phyloP scores from a whole-genome alignment of 2,329 filamentous ascomycete genomes.

The Exophiala dermatitidis region DNA sequence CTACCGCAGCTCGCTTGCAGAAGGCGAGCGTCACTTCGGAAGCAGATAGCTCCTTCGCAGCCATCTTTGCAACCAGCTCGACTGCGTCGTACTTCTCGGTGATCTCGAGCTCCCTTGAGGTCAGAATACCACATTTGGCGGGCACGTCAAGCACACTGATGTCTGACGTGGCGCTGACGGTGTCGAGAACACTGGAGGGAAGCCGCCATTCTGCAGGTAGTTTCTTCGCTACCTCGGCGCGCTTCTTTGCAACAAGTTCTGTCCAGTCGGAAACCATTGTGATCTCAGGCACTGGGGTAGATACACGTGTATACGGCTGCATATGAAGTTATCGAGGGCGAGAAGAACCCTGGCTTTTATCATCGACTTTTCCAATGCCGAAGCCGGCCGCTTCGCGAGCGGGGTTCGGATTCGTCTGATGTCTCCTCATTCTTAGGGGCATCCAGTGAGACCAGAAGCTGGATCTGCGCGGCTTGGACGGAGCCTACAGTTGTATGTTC shows the following conservation, averaged over 20 bases:
- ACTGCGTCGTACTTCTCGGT: constrained; percentile 43
- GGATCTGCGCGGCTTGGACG: too few relatives aligned
- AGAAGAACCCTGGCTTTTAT: constrained; percentile 19
- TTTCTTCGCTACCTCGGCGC: constrained; percentile 11
- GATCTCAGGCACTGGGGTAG: neutral
- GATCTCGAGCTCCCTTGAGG: constrained; percentile 40
- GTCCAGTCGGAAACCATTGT: constrained; percentile 15
- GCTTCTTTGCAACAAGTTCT: constrained; percentile 14
- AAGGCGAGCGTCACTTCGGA: constrained; percentile 38
- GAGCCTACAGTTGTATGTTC: too few relatives aligned
- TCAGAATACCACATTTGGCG: constrained; percentile 39
- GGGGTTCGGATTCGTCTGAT: too few relatives aligned
- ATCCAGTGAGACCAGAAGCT: too few relatives aligned
- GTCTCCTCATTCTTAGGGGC: too few relatives aligned
- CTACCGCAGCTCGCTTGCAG: constrained; percentile 35
- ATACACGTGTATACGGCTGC: neutral
- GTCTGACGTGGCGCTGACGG: constrained; percentile 9
- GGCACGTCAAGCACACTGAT: constrained; percentile 32
- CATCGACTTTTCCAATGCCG: neutral
- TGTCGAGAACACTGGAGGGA: constrained; percentile 6
- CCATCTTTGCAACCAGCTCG: constrained; percentile 29
- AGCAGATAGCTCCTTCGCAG: constrained; percentile 10
- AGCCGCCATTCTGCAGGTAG: constrained; percentile 30
- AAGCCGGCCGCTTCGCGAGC: too few relatives aligned
- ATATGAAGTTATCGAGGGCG: neutral